These are phyloP conservation scores for Lachnellula subtilissima DNA, from an alignment of 2,329 filamentous ascomycete species.

Conservation along the genomic window DNA sequence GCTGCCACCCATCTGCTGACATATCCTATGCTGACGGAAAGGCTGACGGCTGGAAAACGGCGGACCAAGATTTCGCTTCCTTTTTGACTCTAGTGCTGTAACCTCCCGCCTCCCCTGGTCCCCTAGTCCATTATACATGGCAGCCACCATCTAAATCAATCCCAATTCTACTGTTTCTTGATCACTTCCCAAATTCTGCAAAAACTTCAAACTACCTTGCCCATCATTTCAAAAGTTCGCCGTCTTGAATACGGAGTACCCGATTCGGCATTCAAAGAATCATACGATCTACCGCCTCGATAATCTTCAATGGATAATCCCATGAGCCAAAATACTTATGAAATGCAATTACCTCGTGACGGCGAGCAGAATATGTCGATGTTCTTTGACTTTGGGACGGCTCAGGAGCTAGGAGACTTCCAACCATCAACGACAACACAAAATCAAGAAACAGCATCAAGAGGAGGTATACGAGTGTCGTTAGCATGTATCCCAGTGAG, in stretches of 20 bases:
- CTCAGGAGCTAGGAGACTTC: slow-evolving; percentile 1
- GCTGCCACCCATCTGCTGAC: not conserved
- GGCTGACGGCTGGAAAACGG: not conserved
- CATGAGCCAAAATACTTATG: not conserved
- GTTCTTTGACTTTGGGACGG: slow-evolving; percentile 22
- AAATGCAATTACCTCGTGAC: not conserved
- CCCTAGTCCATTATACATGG: not conserved
- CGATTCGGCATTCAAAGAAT: not conserved
- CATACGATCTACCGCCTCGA: not conserved
- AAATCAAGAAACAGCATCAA: slow-evolving; percentile 7
- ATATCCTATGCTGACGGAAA: not conserved
- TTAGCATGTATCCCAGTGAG: slow-evolving; percentile 41
- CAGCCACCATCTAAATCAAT: not conserved
- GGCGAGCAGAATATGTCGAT: slow-evolving; percentile 12
- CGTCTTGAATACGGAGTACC: not conserved
- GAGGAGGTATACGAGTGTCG: slow-evolving; percentile 37
- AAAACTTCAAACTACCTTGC: not conserved
- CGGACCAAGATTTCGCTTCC: not conserved
- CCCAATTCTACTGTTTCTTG: not conserved
- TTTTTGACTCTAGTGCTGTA: not conserved
- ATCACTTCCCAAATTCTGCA: not conserved
- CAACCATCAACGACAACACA: not conserved
- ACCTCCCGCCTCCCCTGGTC: not conserved
- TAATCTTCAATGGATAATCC: not conserved
- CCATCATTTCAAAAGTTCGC: not conserved